phyloP scores from a whole-genome alignment of 2,329 filamentous ascomycete species.

The Penicillium sp. region DNA sequence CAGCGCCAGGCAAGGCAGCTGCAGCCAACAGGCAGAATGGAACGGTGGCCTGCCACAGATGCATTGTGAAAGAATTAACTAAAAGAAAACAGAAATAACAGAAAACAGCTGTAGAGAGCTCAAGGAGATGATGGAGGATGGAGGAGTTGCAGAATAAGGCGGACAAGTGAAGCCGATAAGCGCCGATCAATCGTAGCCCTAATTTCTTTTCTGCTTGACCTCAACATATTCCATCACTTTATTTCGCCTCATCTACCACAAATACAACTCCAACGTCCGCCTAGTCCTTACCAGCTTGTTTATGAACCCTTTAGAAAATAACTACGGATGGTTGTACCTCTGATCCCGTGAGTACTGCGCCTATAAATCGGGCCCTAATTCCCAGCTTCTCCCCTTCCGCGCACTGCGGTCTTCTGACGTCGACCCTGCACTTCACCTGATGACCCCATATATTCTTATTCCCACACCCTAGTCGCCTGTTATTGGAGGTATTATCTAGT shows the following conservation, averaged over 20 bases:
- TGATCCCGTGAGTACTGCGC: slow-evolving; percentile 12
- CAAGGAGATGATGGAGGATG: slow-evolving; percentile 13
- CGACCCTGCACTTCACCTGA: slow-evolving; percentile 3
- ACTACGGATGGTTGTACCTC: slow-evolving; percentile 3
- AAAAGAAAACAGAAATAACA: slow-evolving; percentile 6
- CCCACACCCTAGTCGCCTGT: background rate
- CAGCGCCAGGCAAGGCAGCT: slow-evolving; percentile 39
- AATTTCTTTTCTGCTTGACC: slow-evolving; percentile 36
- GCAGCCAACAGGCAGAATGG: slow-evolving; percentile 41
- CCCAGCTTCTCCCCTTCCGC: slow-evolving; percentile 17
- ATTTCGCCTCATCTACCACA: slow-evolving; percentile 1
- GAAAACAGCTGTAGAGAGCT: slow-evolving; percentile 10
- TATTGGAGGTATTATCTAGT: background rate
- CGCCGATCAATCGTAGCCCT: slow-evolving; percentile 36
- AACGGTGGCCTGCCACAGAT: slow-evolving; percentile 37
- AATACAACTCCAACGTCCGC: background rate
- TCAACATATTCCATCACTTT: slow-evolving; percentile 14
- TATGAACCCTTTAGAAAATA: background rate
- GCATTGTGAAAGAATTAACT: slow-evolving; percentile 32
- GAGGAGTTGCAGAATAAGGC: slow-evolving; percentile 26
- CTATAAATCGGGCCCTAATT: slow-evolving; percentile 14
- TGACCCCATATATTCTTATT: slow-evolving; percentile 3
- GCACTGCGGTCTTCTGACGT: slow-evolving; percentile 20
- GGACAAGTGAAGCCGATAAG: slow-evolving; percentile 28
- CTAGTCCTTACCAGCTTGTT: background rate